Conservation (phyloP, 805 yeast species). For the Metschnikowia sp. region DNA sequence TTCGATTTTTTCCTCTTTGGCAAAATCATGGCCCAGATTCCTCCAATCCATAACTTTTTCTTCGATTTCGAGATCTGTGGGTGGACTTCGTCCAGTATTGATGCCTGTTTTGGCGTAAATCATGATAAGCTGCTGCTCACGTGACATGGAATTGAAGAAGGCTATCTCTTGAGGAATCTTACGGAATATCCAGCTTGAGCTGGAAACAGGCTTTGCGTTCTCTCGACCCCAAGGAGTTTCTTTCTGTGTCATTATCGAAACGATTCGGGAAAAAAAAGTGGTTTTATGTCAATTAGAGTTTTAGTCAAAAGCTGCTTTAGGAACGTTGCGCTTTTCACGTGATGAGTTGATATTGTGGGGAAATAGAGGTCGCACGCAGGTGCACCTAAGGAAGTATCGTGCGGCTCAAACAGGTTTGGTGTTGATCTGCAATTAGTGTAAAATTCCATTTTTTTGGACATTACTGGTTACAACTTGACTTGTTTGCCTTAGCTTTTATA, state of each 20-base stretch:
- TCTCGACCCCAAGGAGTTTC: conserved; percentile 3
- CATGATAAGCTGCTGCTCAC: conserved; percentile 8
- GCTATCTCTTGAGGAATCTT: not conserved
- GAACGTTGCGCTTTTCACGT: too few relatives aligned
- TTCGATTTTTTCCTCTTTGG: not conserved
- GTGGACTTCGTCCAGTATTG: conserved; percentile 5
- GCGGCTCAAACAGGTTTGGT: too few relatives aligned
- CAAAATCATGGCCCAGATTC: not conserved
- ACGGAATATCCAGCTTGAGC: conserved; percentile 4
- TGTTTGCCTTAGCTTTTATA: too few relatives aligned
- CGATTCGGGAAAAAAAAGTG: too few relatives aligned
- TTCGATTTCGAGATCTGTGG: conserved; percentile 3
- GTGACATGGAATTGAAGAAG: conserved; percentile 5
- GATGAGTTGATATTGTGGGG: too few relatives aligned
- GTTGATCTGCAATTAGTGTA: too few relatives aligned
- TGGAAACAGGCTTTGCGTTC: conserved; percentile 1
- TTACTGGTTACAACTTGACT: too few relatives aligned
- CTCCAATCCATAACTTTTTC: conserved; percentile 1
- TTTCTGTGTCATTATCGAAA: not conserved
- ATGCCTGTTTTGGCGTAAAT: conserved; percentile 5
- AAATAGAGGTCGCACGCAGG: too few relatives aligned
- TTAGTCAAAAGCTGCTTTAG: too few relatives aligned
- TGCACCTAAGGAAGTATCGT: too few relatives aligned
- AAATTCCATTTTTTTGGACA: too few relatives aligned
- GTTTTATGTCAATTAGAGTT: too few relatives aligned